Conservation (phyloP, 1,139 yeast species). For the Sugiyamaella grinbergsii region DNA sequence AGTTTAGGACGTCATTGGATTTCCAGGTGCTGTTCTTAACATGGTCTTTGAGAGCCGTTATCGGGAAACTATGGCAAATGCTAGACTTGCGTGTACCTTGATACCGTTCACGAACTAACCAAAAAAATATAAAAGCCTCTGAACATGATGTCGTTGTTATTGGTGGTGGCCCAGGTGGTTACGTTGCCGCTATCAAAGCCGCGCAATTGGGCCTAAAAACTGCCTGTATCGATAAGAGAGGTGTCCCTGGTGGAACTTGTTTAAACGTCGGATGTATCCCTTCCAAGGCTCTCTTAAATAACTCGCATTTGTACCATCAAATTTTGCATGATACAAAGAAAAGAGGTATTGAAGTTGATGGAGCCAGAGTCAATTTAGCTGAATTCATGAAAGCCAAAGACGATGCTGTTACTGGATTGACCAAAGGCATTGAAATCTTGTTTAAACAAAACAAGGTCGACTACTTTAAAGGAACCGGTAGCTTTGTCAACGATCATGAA, state of each 20-base stretch:
- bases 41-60: too few species aligned
- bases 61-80: too few species aligned
- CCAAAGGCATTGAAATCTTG: slow-evolving; percentile 91
- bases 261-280: slow-evolving; percentile 98
- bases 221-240: slow-evolving; percentile 97
- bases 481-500: slow-evolving; percentile 79
- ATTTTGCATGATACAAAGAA: slow-evolving; percentile 78
- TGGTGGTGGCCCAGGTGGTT: slow-evolving; percentile 99
- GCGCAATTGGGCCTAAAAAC: slow-evolving; percentile 94
- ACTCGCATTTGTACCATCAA: slow-evolving; percentile 90
- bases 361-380: slow-evolving; percentile 72
- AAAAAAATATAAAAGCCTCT: not conserved
- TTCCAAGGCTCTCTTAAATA: slow-evolving; percentile 91
- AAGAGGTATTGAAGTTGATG: slow-evolving; percentile 83
- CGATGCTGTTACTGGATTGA: slow-evolving; percentile 81
- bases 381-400: slow-evolving; percentile 92
- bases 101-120: not conserved
- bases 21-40: too few species aligned
- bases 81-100: too few species aligned
- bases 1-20: too few species aligned
- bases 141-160: slow-evolving; percentile 91
- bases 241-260: slow-evolving; percentile 96
- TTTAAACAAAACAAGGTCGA: slow-evolving; percentile 95
- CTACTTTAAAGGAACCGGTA: slow-evolving; percentile 91
- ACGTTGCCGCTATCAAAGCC: slow-evolving; percentile 96